A percentile compares a stretch with the other conserved stretches of the same genome.
Evolutionary conservation across 163 green algal species (phyloP).

Genomic region (Smithsoniella earleae): DNA sequence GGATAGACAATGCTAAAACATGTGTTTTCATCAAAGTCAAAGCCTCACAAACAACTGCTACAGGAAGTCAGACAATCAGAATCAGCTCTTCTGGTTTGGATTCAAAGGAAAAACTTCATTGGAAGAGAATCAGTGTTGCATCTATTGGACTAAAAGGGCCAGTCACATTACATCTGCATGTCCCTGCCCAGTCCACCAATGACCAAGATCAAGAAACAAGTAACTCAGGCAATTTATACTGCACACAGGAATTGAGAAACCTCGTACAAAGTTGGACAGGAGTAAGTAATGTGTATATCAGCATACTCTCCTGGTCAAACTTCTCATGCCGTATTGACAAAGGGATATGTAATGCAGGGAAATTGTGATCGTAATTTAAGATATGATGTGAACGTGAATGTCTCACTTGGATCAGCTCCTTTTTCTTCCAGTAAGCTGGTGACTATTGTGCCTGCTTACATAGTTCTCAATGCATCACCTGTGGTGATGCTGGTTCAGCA

Average conservation of each 20-base stretch:
- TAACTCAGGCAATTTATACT: too few relatives aligned
- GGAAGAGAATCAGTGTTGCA: not conserved
- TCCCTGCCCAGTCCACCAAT: too few relatives aligned
- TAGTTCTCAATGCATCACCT: not conserved
- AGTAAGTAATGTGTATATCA: too few relatives aligned
- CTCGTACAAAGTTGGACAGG: not conserved
- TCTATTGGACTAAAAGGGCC: slow-evolving; percentile 21
- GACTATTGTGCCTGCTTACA: not conserved
- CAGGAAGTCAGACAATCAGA: not conserved
- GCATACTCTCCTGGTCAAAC: too few relatives aligned
- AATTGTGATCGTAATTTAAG: too few relatives aligned
- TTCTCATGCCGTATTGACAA: too few relatives aligned
- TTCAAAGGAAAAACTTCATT: not conserved
- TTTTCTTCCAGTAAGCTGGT: slow-evolving; percentile 27
- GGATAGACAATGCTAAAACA: too few relatives aligned
- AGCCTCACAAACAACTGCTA: too few relatives aligned
- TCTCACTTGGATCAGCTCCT: not conserved
- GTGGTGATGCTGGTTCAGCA: not conserved
- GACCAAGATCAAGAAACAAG: too few relatives aligned
- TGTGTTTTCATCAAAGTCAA: too few relatives aligned
- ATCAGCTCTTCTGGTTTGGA: not conserved
- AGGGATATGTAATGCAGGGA: too few relatives aligned
- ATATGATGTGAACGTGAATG: slow-evolving; percentile 25
- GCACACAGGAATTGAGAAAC: not conserved
- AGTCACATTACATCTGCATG: not conserved